Evolutionary conservation across 805 yeast species (phyloP).

Genomic region (Wickerhamomyces hampshirensis): DNA sequence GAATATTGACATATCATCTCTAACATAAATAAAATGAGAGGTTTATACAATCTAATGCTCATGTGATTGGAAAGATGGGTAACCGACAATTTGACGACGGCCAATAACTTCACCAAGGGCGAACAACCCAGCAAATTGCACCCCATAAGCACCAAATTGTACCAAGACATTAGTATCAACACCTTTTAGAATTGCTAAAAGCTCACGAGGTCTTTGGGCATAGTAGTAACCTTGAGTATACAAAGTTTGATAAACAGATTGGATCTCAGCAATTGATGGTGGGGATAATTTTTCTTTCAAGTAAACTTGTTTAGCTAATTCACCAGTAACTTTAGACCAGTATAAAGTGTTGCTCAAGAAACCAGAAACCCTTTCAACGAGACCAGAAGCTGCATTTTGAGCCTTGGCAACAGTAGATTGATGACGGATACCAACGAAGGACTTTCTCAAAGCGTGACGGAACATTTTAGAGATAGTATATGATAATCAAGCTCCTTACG

Average conservation of each 20-base stretch:
- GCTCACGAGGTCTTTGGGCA: constrained; percentile 57
- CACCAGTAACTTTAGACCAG: constrained; percentile 64
- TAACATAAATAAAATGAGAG: background rate
- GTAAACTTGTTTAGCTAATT: constrained; percentile 61
- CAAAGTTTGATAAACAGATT: constrained; percentile 59
- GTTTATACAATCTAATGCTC: constrained; percentile 19
- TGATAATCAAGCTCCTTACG: no score
- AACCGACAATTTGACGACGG: constrained; percentile 90
- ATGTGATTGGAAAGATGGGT: constrained; percentile 54
- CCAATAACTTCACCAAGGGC: constrained; percentile 95
- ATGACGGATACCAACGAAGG: constrained; percentile 28
- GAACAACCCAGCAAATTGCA: constrained; percentile 87
- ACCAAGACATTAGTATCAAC: constrained; percentile 52
- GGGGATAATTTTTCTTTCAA: constrained; percentile 91
- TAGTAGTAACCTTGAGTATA: constrained; percentile 40
- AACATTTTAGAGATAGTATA: constrained; percentile 12
- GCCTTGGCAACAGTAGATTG: constrained; percentile 26
- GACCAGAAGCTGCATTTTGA: constrained; percentile 31
- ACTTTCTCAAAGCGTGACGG: constrained; percentile 23
- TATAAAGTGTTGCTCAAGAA: constrained; percentile 57
- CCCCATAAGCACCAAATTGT: constrained; percentile 67
- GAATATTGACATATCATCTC: background rate
- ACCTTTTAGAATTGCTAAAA: constrained; percentile 41
- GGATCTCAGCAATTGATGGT: constrained; percentile 73
- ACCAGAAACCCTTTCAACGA: constrained; percentile 32